A percentile compares a stretch with the other conserved stretches of the same genome.
Conservation (phyloP, 179 eudicot species). For the Drosera spatulata region DNA sequence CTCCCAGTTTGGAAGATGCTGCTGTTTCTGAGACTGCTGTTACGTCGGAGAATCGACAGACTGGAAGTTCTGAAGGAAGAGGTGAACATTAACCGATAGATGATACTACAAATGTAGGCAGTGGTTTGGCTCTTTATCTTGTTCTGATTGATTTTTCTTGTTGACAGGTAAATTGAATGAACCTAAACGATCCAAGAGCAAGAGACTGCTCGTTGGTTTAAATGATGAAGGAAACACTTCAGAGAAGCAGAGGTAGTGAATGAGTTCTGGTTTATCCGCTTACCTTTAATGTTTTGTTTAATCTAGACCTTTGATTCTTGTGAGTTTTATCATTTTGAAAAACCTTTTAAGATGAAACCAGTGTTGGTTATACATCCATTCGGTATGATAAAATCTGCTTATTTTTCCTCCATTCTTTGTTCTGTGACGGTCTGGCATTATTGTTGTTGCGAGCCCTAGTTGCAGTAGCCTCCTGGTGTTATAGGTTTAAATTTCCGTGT, state of each 20-base stretch:
- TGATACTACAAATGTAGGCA: neutral
- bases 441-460: no score
- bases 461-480: no score
- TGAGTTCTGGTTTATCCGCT: no score
- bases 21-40: no score
- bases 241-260: conserved; percentile 62
- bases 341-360: neutral
- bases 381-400: no score
- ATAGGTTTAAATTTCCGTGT: no score
- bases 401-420: no score
- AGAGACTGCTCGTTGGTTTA: conserved; percentile 12
- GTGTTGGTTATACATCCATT: no score
- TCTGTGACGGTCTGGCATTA: no score
- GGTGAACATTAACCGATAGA: conserved; percentile 6
- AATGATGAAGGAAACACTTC: conserved; percentile 34
- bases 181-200: conserved; percentile 22
- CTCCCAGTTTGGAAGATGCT: no score
- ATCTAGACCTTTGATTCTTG: neutral
- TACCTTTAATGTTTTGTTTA: neutral
- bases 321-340: no score
- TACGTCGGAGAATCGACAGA: conserved; percentile 17
- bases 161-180: conserved; percentile 17
- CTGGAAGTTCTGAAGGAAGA: conserved; percentile 9
- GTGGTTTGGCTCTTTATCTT: conserved; percentile 5
- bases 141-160: neutral